Evolutionary conservation across 1,284 basidiomycete genomes (phyloP).

Genomic region (Fistulinella staudtii): DNA sequence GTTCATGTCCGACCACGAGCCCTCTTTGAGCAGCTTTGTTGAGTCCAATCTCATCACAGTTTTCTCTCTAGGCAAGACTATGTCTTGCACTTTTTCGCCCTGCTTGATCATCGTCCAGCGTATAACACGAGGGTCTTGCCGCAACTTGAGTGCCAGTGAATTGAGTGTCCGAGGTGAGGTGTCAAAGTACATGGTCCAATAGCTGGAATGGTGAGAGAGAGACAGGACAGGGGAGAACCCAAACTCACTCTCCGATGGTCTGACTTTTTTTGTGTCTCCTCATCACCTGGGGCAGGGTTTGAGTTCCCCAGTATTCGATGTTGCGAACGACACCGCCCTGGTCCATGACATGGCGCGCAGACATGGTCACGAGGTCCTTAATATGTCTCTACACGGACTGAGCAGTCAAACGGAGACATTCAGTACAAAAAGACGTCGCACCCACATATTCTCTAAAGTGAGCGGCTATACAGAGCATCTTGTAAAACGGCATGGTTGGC

Average conservation of each 20-base stretch:
- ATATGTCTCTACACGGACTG: slow-evolving; percentile 57
- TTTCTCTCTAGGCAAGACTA: slow-evolving; percentile 42
- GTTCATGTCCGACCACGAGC: slow-evolving; percentile 27
- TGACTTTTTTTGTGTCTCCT: slow-evolving; percentile 63
- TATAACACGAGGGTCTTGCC: slow-evolving; percentile 76
- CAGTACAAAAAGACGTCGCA: background rate
- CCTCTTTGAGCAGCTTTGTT: slow-evolving; percentile 19
- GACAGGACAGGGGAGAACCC: background rate
- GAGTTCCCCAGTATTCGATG: slow-evolving; percentile 74
- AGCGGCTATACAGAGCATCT: slow-evolving; percentile 73
- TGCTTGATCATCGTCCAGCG: slow-evolving; percentile 81
- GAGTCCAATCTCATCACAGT: slow-evolving; percentile 34
- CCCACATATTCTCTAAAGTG: slow-evolving; percentile 72
- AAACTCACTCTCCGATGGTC: slow-evolving; percentile 72
- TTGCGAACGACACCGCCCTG: slow-evolving; percentile 78
- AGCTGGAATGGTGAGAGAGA: slow-evolving; percentile 46
- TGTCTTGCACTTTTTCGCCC: slow-evolving; percentile 68
- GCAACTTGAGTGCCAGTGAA: slow-evolving; percentile 62
- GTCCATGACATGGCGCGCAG: slow-evolving; percentile 72
- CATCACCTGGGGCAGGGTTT: slow-evolving; percentile 74
- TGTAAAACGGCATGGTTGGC: slow-evolving; percentile 77
- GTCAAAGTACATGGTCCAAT: slow-evolving; percentile 90
- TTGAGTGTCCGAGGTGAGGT: slow-evolving; percentile 69
- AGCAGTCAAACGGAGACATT: slow-evolving; percentile 1
- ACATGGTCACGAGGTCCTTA: slow-evolving; percentile 70